These are phyloP conservation scores for Gastrolobium bilobum DNA, from an alignment of 306 rosid species.

Conservation along the genomic window DNA sequence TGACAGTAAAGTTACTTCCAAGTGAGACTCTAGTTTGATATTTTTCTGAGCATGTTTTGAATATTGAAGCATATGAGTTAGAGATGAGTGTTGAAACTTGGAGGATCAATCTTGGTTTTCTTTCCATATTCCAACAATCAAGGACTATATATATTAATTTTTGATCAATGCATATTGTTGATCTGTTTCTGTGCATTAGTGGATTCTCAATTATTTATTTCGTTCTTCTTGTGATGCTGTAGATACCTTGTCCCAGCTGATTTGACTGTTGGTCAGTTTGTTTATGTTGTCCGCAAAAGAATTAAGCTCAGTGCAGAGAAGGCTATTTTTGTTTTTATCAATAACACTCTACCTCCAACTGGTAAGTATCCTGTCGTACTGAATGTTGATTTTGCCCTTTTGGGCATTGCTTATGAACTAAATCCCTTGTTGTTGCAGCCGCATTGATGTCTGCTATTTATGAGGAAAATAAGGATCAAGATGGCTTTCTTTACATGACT, in stretches of 20 bases:
- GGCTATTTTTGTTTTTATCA: conserved; percentile 88
- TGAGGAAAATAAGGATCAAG: conserved; percentile 89
- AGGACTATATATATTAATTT: conserved; percentile 1
- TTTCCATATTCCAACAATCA: not conserved
- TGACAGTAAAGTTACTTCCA: not conserved
- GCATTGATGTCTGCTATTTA: conserved; percentile 84
- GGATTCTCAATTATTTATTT: conserved; percentile 37
- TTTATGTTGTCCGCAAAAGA: conserved; percentile 89
- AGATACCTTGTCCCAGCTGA: conserved; percentile 99
- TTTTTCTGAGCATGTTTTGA: not conserved
- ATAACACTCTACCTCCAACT: conserved; percentile 80
- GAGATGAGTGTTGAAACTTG: conserved; percentile 12
- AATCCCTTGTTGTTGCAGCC: conserved; percentile 62
- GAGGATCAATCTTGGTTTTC: conserved; percentile 15
- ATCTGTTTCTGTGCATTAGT: conserved; percentile 25
- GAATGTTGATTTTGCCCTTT: not conserved
- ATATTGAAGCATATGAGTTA: conserved; percentile 12
- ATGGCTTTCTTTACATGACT: conserved; percentile 97
- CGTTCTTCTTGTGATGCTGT: conserved; percentile 42
- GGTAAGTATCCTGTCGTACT: conserved; percentile 57
- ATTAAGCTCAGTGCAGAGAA: conserved; percentile 86
- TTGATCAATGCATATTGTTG: not conserved
- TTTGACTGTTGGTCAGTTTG: conserved; percentile 87
- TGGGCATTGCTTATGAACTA: conserved; percentile 12
- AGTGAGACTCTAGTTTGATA: conserved; percentile 6